A percentile compares a stretch with the other conserved stretches of the same genome.
Conservation (phyloP, 2,329 filamentous ascomycete genomes). For the Samsoniella hepiali region DNA sequence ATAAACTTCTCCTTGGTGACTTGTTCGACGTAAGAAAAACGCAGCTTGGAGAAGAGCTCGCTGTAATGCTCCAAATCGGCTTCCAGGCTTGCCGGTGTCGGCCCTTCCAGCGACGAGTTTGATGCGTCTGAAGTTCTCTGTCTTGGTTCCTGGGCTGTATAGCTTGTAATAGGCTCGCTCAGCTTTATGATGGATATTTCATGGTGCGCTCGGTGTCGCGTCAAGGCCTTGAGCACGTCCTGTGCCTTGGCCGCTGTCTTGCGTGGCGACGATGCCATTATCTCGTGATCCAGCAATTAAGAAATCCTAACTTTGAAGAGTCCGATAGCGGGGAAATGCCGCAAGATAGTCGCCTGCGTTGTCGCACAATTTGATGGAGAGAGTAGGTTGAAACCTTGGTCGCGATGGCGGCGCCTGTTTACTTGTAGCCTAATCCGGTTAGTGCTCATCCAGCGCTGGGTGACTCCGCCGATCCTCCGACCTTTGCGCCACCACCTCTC, state of each 20-base stretch:
- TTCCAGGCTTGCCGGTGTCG: constrained; percentile 72
- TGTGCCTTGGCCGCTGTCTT: constrained; percentile 29
- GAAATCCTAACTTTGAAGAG: background rate
- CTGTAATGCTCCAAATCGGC: constrained; percentile 88
- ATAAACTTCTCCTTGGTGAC: constrained; percentile 98
- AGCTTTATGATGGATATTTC: constrained; percentile 73
- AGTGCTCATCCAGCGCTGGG: constrained; percentile 19
- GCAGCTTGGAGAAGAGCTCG: constrained; percentile 91
- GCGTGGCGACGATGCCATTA: constrained; percentile 26
- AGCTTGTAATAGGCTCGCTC: constrained; percentile 67
- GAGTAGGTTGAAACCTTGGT: background rate
- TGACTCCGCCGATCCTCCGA: background rate
- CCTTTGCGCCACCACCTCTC: background rate
- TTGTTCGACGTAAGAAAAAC: constrained; percentile 97
- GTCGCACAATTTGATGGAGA: background rate
- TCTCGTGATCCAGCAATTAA: background rate
- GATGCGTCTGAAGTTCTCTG: constrained; percentile 72
- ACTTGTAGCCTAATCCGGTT: constrained; percentile 34
- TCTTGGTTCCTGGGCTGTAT: constrained; percentile 36
- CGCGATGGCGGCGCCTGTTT: constrained; percentile 33
- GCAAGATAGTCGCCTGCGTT: background rate
- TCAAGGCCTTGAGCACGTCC: constrained; percentile 47
- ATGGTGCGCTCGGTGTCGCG: constrained; percentile 52
- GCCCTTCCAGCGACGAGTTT: constrained; percentile 58
- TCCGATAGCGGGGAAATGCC: no score